A percentile compares a stretch with the other conserved stretches of the same genome.
Conservation (phyloP, 75 land plant genomes). For the Pinus tabuliformis region DNA sequence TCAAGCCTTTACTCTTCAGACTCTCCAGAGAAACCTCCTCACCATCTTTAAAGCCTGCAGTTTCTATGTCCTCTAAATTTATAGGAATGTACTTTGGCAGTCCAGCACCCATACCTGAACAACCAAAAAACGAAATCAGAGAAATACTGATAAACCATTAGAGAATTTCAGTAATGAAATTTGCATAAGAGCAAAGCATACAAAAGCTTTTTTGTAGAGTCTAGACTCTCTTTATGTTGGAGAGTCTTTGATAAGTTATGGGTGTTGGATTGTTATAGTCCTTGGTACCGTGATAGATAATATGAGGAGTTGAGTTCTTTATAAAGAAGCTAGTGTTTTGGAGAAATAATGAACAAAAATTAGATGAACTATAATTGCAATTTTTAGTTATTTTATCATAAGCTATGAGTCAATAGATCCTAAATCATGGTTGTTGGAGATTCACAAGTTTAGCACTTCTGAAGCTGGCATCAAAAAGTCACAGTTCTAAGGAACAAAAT, state of each 20-base stretch:
- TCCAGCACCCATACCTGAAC: conserved; percentile 84
- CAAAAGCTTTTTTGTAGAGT: neutral
- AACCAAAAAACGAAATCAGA: neutral
- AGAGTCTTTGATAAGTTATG: neutral
- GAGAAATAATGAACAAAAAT: neutral
- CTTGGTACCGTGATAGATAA: neutral
- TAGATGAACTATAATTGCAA: neutral
- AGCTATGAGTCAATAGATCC: neutral
- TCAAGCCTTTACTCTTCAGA: conserved; percentile 69
- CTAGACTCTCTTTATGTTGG: neutral
- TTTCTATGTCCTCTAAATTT: conserved; percentile 77
- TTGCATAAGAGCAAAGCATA: neutral
- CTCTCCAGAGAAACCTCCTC: conserved; percentile 91
- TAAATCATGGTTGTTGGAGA: neutral
- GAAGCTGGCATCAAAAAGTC: neutral
- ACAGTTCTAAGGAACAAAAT: no score
- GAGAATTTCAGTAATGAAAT: conserved; percentile 6
- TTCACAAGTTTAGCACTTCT: neutral
- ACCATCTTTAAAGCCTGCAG: conserved; percentile 75
- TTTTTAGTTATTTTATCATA: neutral
- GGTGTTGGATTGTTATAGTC: neutral
- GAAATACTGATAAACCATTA: no score
- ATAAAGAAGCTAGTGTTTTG: neutral
- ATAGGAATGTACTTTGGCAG: conserved; percentile 88
- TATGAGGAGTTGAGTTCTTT: neutral